Conservation (phyloP, 2,329 filamentous ascomycete genomes). For the Colletotrichum spaethianum region DNA sequence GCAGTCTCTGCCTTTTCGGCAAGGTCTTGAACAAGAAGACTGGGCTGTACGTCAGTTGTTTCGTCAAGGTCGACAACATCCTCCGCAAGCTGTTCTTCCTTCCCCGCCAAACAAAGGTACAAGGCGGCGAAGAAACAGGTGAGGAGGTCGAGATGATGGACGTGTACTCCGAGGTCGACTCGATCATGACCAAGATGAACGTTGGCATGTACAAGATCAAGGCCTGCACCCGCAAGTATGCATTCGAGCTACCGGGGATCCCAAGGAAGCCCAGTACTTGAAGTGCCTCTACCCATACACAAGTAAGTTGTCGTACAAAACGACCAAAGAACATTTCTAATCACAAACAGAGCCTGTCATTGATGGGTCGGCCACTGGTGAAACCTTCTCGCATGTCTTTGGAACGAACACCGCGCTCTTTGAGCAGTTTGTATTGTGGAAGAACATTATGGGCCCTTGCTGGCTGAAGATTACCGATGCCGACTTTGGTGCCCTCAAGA, state of each 20-base stretch:
- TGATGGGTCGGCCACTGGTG: slow-evolving; percentile 78
- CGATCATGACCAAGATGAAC: slow-evolving; percentile 87
- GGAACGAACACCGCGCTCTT: slow-evolving; percentile 94
- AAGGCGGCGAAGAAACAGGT: slow-evolving; percentile 75
- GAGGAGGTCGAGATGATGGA: slow-evolving; percentile 89
- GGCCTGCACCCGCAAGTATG: slow-evolving; percentile 89
- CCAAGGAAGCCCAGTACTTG: slow-evolving; percentile 90
- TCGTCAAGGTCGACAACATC: slow-evolving; percentile 96
- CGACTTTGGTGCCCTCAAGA: slow-evolving; percentile 87
- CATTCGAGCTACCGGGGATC: slow-evolving; percentile 92
- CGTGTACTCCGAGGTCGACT: slow-evolving; percentile 91
- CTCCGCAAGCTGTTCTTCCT: slow-evolving; percentile 93
- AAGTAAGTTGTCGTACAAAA: slow-evolving; percentile 63
- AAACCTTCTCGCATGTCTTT: slow-evolving; percentile 95
- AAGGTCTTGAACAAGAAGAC: slow-evolving; percentile 94
- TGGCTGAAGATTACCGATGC: slow-evolving; percentile 93
- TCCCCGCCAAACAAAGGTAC: slow-evolving; percentile 75
- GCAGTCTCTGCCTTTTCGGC: slow-evolving; percentile 92
- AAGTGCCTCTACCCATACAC: slow-evolving; percentile 97
- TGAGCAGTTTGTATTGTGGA: slow-evolving; percentile 98
- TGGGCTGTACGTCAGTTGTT: slow-evolving; percentile 87
- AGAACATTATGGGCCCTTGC: slow-evolving; percentile 98
- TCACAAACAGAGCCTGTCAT: slow-evolving; percentile 72
- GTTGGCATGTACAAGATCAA: slow-evolving; percentile 96
- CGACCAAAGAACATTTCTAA: slow-evolving; percentile 40